Base-by-base conservation (phyloP, 2,329 filamentous ascomycete species). In the Stromatinia cepivora region DNA sequence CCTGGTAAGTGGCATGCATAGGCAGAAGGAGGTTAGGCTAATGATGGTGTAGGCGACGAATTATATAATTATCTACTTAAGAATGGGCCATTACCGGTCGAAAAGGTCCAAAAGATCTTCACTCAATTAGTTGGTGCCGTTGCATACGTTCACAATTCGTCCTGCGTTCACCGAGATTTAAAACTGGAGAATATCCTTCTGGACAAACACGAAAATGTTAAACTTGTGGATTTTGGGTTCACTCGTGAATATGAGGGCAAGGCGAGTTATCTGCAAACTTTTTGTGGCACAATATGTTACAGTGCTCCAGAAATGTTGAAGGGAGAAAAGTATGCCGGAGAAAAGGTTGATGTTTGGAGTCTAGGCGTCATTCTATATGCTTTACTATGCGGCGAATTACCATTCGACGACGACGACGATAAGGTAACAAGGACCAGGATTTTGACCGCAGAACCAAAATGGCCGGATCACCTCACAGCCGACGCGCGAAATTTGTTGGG, bases 291-390 rank as follows among this genome's bases (percentile, higher is more conserved):
- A 0, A 90, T 99, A 72, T 98, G 94, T 82, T 99, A 99, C 81
- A 97, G 93, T 67, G 95, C 95, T 3, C 95, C 95, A 2, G 95
- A 99, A 80, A 99, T 99, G 95, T 85, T 99, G 53, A 97, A 95
- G 79, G 95, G 94, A 52, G 95, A 99, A 80, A 98, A 97, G 80
- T 99, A 99, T 78, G 95, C 94, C 0, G 94, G 93, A 36, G 93
- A 97, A 82, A 98, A 97, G 82, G 94, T 99, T 62, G 95, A 99
- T 77, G 93, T 99, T 6, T 99, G 92, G 92, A 95, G 92, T 77
- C 79, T 96, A 73, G 92, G 92, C 17, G 90, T 96, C 68, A 95
- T 96, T 71, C 83, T 95, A 1, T 95, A 94, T 77, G 92, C 92
- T 62, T 82, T 96, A 70, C 82, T 96, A 36, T 92, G 90, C 72